Evolutionary conservation across 768 basidiomycete species (phyloP).

Genomic region (Phaeotremella skinneri): DNA sequence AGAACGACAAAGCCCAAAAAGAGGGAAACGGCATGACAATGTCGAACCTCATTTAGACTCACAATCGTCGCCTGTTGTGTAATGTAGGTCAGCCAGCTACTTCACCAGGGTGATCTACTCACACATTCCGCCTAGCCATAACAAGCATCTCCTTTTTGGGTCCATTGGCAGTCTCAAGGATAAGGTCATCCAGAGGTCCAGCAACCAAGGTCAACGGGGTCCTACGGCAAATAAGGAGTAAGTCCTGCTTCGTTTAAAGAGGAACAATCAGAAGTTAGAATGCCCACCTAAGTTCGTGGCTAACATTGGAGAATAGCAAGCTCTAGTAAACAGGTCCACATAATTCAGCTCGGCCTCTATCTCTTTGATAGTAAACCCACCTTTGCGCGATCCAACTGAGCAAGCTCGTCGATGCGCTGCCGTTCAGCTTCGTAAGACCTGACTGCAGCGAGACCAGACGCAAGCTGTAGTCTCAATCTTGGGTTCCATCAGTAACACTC

Average conservation of each 20-base stretch:
- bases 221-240: background rate
- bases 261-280: slow-evolving; percentile 6
- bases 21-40: background rate
- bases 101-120: background rate
- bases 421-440: slow-evolving; percentile 44
- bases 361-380: slow-evolving; percentile 2
- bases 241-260: background rate
- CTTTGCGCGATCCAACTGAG: slow-evolving; percentile 41
- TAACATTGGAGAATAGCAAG: slow-evolving; percentile 39
- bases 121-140: slow-evolving; percentile 42
- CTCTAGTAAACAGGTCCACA: slow-evolving; percentile 7
- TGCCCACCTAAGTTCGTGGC: slow-evolving; percentile 29
- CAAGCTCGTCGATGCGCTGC: slow-evolving; percentile 40
- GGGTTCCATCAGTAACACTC: background rate
- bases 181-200: slow-evolving; percentile 45
- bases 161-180: slow-evolving; percentile 32
- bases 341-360: background rate
- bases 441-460: slow-evolving; percentile 45
- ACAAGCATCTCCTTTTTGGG: slow-evolving; percentile 33
- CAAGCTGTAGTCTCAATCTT: slow-evolving; percentile 37
- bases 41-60: background rate
- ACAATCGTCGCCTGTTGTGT: slow-evolving; percentile 8
- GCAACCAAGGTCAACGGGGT: slow-evolving; percentile 42
- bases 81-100: background rate
- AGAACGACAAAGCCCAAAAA: background rate